Conservation (phyloP, 495 filamentous ascomycete species). For the Trichocladium antarcticum region DNA sequence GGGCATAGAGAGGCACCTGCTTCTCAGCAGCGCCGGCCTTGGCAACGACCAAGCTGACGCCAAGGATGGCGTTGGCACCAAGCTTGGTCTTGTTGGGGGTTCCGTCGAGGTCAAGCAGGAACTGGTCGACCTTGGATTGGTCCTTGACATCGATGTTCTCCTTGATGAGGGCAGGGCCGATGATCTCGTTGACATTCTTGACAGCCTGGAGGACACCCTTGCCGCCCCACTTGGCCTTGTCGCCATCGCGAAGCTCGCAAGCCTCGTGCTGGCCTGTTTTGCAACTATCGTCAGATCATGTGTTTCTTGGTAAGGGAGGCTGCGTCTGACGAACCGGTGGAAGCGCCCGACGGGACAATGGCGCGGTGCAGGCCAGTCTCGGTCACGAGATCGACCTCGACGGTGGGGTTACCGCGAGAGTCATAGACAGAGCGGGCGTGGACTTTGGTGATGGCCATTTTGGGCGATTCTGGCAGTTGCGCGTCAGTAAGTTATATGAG, state of each 20-base stretch:
- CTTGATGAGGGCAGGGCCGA: constrained; percentile 87
- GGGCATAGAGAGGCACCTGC: constrained; percentile 90
- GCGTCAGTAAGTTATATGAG: constrained; percentile 7
- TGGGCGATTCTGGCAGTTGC: constrained; percentile 23
- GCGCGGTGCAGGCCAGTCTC: constrained; percentile 95
- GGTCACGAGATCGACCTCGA: constrained; percentile 88
- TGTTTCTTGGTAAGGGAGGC: neutral
- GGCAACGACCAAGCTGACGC: constrained; percentile 88
- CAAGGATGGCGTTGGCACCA: constrained; percentile 97
- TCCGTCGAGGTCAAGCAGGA: constrained; percentile 92
- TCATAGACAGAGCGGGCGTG: constrained; percentile 99
- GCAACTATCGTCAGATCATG: constrained; percentile 11
- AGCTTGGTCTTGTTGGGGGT: constrained; percentile 95
- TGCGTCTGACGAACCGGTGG: constrained; percentile 62
- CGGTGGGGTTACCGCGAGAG: constrained; percentile 96
- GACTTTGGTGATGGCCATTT: constrained; percentile 94
- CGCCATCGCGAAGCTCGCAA: constrained; percentile 95
- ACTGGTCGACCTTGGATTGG: constrained; percentile 83
- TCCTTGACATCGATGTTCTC: constrained; percentile 93
- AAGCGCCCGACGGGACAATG: constrained; percentile 96
- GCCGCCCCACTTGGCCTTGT: constrained; percentile 92
- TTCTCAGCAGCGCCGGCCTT: constrained; percentile 99
- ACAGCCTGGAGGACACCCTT: constrained; percentile 97
- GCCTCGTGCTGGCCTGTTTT: constrained; percentile 86
- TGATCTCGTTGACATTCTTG: constrained; percentile 85